These are phyloP conservation scores for Scheffersomyces stipitis DNA, from an alignment of 805 yeast species.

Conservation along the genomic window DNA sequence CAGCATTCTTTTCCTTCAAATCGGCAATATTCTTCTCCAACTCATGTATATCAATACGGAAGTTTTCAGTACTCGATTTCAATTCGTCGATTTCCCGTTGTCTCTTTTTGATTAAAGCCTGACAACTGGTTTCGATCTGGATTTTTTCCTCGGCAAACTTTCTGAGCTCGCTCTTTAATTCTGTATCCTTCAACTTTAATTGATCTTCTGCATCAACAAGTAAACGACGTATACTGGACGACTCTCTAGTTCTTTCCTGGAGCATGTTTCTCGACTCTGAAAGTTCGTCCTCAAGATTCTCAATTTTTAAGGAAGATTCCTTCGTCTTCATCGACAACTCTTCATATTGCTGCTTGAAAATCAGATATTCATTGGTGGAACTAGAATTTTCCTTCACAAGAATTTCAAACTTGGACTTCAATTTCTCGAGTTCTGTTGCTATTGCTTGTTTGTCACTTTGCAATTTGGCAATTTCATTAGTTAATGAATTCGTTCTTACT, in stretches of 20 bases:
- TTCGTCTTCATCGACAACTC: conserved; percentile 65
- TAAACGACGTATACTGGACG: conserved; percentile 67
- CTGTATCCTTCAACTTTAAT: conserved; percentile 51
- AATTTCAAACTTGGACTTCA: conserved; percentile 36
- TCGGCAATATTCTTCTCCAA: conserved; percentile 32
- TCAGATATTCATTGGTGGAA: conserved; percentile 40
- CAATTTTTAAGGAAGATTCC: conserved; percentile 62
- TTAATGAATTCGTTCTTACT: conserved; percentile 29
- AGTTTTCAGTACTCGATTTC: conserved; percentile 40
- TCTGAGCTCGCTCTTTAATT: conserved; percentile 52
- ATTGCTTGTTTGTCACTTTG: conserved; percentile 45
- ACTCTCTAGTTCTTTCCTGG: conserved; percentile 80
- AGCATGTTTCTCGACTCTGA: conserved; percentile 67
- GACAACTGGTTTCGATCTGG: conserved; percentile 52
- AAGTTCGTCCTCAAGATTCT: conserved; percentile 79
- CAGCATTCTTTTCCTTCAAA: conserved; percentile 9
- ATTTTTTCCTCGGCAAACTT: conserved; percentile 60
- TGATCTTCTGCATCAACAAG: conserved; percentile 67
- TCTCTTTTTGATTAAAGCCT: conserved; percentile 47
- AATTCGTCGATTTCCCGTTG: conserved; percentile 67
- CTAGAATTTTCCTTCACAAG: conserved; percentile 31
- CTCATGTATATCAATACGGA: conserved; percentile 40
- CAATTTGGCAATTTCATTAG: conserved; percentile 38
- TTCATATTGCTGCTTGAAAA: conserved; percentile 65
- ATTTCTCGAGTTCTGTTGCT: conserved; percentile 37